Evolutionary conservation across 176 grass and related monocot species (phyloP).

Genomic region (Bolboschoenus planiculmis): DNA sequence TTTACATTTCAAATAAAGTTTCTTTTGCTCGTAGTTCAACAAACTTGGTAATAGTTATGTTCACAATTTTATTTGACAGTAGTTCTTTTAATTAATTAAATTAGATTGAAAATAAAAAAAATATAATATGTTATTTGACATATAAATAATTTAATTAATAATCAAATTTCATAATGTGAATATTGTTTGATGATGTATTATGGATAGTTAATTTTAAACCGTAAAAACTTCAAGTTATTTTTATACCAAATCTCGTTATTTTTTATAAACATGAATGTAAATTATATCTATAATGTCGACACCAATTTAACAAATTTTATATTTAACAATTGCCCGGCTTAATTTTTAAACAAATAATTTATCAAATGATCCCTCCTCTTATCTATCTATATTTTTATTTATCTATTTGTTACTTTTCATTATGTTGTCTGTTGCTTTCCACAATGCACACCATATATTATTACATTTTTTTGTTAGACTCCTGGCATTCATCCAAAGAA

Average conservation of each 20-base stretch:
- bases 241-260: too few species aligned
- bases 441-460: background rate
- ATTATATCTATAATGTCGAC: background rate
- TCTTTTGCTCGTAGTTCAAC: background rate
- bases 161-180: background rate
- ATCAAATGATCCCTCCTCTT: background rate
- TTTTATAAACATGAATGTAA: background rate
- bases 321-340: background rate
- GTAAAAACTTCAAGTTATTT: background rate
- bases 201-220: background rate
- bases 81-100: background rate
- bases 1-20: background rate
- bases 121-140: background rate
- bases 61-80: background rate
- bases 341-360: background rate
- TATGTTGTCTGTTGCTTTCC: background rate
- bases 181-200: background rate
- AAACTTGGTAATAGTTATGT: background rate
- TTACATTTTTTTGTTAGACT: background rate
- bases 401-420: background rate
- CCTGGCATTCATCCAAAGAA: background rate
- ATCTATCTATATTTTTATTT: background rate
- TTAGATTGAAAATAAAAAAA: background rate
- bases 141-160: background rate
- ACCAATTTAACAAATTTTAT: too few species aligned